Percentiles rank a stretch among this genome's conserved stretches.
Evolutionary conservation across 1,284 basidiomycete species (phyloP).

Genomic region (Vanrija pseudolonga): DNA sequence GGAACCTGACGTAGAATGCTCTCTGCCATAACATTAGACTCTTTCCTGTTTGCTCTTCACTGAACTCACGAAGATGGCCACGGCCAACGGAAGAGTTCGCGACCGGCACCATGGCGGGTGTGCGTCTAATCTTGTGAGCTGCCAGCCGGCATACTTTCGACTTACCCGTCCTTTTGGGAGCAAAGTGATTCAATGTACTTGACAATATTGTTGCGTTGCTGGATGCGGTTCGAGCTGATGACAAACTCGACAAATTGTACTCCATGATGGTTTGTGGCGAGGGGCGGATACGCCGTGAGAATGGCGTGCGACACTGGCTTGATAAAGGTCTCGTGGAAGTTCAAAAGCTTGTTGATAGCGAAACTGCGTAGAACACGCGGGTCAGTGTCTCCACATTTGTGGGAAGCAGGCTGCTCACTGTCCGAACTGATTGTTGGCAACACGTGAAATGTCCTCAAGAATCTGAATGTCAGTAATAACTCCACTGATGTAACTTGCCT

Average conservation of each 20-base stretch:
- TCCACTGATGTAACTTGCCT: slow-evolving; percentile 20
- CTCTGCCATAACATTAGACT: not conserved
- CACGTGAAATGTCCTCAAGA: slow-evolving; percentile 29
- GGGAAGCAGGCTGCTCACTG: slow-evolving; percentile 26
- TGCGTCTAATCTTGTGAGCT: slow-evolving; percentile 21
- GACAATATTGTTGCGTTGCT: slow-evolving; percentile 20
- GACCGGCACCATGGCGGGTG: slow-evolving; percentile 40
- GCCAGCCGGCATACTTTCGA: not conserved
- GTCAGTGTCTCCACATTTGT: too few species aligned
- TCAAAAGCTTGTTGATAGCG: slow-evolving; percentile 39
- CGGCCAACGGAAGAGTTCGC: slow-evolving; percentile 44
- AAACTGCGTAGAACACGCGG: slow-evolving; percentile 24
- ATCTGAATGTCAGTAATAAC: slow-evolving; percentile 22
- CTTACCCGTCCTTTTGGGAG: slow-evolving; percentile 34
- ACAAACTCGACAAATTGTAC: slow-evolving; percentile 43
- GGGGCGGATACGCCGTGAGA: slow-evolving; percentile 39
- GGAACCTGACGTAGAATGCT: slow-evolving; percentile 20
- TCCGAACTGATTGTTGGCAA: slow-evolving; percentile 44
- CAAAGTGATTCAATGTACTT: slow-evolving; percentile 42
- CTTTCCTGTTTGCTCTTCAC: not conserved
- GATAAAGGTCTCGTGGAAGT: slow-evolving; percentile 26
- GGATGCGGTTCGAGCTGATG: slow-evolving; percentile 24
- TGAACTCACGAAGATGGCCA: slow-evolving; percentile 35
- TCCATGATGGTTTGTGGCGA: slow-evolving; percentile 43
- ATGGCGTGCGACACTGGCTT: slow-evolving; percentile 29